Percentiles rank a stretch among this genome's conserved stretches.
phyloP scores from a whole-genome alignment of 2,329 filamentous ascomycete species.

The Pseudonectria buxi region DNA sequence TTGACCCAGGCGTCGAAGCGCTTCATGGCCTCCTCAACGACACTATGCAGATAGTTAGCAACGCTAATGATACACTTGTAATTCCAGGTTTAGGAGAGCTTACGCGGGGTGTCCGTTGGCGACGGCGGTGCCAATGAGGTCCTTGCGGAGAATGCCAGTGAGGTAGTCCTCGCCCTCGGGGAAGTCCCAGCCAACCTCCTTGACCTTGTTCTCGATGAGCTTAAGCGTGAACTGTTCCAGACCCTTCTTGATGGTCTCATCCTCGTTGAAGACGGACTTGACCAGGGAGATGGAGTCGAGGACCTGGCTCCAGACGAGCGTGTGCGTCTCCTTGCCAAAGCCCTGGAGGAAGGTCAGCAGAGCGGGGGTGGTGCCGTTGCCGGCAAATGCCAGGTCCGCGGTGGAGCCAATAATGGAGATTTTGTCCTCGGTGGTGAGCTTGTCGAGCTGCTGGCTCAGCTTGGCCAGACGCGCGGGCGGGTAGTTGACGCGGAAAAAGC shows the following conservation, averaged over 20 bases:
- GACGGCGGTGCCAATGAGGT: slow-evolving; percentile 70
- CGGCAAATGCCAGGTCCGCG: slow-evolving; percentile 80
- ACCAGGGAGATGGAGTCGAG: slow-evolving; percentile 68
- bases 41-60: slow-evolving; percentile 34
- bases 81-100: too few species aligned
- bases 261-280: slow-evolving; percentile 77
- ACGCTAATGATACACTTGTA: too few species aligned
- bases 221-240: slow-evolving; percentile 74
- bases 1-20: slow-evolving; percentile 75
- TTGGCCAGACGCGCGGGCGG: slow-evolving; percentile 75
- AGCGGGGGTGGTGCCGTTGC: slow-evolving; percentile 73
- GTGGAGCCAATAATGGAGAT: slow-evolving; percentile 89
- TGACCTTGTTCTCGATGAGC: slow-evolving; percentile 67
- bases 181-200: slow-evolving; percentile 82
- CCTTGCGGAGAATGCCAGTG: slow-evolving; percentile 72
- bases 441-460: slow-evolving; percentile 69
- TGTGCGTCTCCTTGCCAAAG: slow-evolving; percentile 75
- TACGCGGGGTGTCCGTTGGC: slow-evolving; percentile 68
- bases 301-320: slow-evolving; percentile 84
- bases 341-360: slow-evolving; percentile 78
- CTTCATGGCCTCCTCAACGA: slow-evolving; percentile 65
- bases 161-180: slow-evolving; percentile 73
- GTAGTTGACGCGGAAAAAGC: slow-evolving; percentile 90
- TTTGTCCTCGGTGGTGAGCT: slow-evolving; percentile 79
- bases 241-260: slow-evolving; percentile 62